These are phyloP conservation scores for Arachnomyces sp. DNA, from an alignment of 2,329 filamentous ascomycete species.

Conservation along the genomic window DNA sequence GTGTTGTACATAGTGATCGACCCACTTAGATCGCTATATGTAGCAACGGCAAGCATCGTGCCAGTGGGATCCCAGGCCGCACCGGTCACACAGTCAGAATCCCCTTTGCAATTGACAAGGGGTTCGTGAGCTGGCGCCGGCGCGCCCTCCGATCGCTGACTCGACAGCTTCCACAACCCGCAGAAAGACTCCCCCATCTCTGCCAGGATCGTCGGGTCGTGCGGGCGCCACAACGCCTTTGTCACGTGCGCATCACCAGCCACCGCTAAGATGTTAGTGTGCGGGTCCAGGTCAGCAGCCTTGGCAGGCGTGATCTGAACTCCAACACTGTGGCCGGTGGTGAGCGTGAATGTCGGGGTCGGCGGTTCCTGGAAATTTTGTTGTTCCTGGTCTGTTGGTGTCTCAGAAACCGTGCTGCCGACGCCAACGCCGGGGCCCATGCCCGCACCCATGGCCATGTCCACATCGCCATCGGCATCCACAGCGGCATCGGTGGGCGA, in stretches of 20 bases:
- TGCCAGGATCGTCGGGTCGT: slow-evolving; percentile 34
- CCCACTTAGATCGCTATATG: slow-evolving; percentile 34
- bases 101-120: slow-evolving; percentile 27
- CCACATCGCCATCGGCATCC: slow-evolving; percentile 38
- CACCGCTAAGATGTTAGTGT: slow-evolving; percentile 36
- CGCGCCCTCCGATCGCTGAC: slow-evolving; percentile 14
- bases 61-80: slow-evolving; percentile 40
- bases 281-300: slow-evolving; percentile 37
- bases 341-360: slow-evolving; percentile 31
- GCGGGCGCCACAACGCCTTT: slow-evolving; percentile 36
- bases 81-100: slow-evolving; percentile 33
- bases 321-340: slow-evolving; percentile 37
- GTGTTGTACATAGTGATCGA: slow-evolving; percentile 38
- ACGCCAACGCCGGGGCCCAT: slow-evolving; percentile 13
- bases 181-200: slow-evolving; percentile 38
- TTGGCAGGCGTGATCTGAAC: slow-evolving; percentile 42
- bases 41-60: slow-evolving; percentile 38
- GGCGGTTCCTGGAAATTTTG: slow-evolving; percentile 24
- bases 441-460: slow-evolving; percentile 23
- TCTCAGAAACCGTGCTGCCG: slow-evolving; percentile 5
- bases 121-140: slow-evolving; percentile 25
- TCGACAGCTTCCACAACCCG: slow-evolving; percentile 36
- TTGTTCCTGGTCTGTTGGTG: slow-evolving; percentile 10
- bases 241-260: slow-evolving; percentile 32
- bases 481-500: slow-evolving; percentile 20